These are phyloP conservation scores for Fusarium avenaceum DNA, from an alignment of 2,329 filamentous ascomycete species.

Conservation along the genomic window DNA sequence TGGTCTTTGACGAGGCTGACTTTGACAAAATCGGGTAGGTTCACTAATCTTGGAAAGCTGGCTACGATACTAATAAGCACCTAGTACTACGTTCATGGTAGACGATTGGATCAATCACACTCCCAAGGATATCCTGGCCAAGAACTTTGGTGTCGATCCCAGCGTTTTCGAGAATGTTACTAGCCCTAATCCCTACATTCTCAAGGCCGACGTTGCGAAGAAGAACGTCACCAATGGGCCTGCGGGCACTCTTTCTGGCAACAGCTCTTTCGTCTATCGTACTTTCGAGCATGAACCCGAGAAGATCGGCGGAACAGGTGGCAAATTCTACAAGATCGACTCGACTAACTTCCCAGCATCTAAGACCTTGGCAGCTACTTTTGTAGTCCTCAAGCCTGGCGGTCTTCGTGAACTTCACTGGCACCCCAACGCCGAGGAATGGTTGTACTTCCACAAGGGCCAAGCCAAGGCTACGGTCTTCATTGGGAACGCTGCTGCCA, in stretches of 20 bases:
- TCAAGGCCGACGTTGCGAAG: constrained; percentile 66
- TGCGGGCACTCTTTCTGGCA: constrained; percentile 64
- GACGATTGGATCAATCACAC: constrained; percentile 79
- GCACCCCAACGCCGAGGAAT: constrained; percentile 79
- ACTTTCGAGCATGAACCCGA: constrained; percentile 68
- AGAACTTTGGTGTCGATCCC: constrained; percentile 75
- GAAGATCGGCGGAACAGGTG: constrained; percentile 71
- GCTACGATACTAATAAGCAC: fast-evolving
- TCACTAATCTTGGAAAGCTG: no score
- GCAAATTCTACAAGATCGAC: constrained; percentile 74
- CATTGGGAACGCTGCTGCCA: constrained; percentile 69
- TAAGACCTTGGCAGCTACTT: constrained; percentile 74
- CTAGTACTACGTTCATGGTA: constrained; percentile 77
- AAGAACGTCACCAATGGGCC: constrained; percentile 56
- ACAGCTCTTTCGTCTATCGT: constrained; percentile 73
- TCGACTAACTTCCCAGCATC: constrained; percentile 75
- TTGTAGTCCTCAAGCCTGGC: constrained; percentile 73
- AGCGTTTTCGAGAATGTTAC: constrained; percentile 72
- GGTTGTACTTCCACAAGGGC: constrained; percentile 78
- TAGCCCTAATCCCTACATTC: constrained; percentile 71
- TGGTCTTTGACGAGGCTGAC: constrained; percentile 75
- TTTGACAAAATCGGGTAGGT: constrained; percentile 72
- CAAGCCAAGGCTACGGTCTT: constrained; percentile 74
- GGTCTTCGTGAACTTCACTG: constrained; percentile 76
- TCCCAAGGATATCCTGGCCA: constrained; percentile 71